Base-by-base conservation (phyloP, 441 rosid species). In the Viola pubescens region DNA sequence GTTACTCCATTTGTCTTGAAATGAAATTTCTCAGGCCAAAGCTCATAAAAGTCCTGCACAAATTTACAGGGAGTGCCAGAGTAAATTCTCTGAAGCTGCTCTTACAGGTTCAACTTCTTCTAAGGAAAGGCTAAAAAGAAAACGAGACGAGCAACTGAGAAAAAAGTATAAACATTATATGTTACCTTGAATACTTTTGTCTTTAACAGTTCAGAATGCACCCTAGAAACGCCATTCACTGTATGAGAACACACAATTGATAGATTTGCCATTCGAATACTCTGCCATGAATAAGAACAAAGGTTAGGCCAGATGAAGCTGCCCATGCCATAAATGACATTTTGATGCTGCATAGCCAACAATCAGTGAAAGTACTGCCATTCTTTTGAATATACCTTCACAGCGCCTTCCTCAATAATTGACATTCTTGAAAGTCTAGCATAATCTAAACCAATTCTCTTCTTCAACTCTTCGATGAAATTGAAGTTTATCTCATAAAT, bases 211-310 rank as follows among this genome's bases (percentile, higher is more conserved):
- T 81, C 79, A 12, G 68, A 72, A 67, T 81, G 86, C 38, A 65
- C 61, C 69, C 69, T 73, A 42, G 86, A 77, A 34, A 81, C 86
- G 52, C 82, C 81, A 75, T 79, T 79, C 66, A 81, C 83, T 12
- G 86, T 65, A 53, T 74, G 81, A 48, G 83, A 62, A 45, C 83
- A 75, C 60, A 77, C 77, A 67, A 81, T 55, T 48, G 83, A 67
- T 58, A 81, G 79, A 69, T 81, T 73, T 59, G 82, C 86, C 86
- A 81, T 81, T 56, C 83, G 77, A 62, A 81, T 73, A 61, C 60
- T 74, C 86, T 75, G 73, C 26, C 59, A 65, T 60, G 56, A 51
- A 61, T 60, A 43, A 5, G 46, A 5, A 43, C 46, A 43, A 43
- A 61, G 40, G 56, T 26, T 3, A 19, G 52, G 58, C 39, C 57